phyloP scores from a whole-genome alignment of 1,284 basidiomycete species.

The Puccinia hordei region DNA sequence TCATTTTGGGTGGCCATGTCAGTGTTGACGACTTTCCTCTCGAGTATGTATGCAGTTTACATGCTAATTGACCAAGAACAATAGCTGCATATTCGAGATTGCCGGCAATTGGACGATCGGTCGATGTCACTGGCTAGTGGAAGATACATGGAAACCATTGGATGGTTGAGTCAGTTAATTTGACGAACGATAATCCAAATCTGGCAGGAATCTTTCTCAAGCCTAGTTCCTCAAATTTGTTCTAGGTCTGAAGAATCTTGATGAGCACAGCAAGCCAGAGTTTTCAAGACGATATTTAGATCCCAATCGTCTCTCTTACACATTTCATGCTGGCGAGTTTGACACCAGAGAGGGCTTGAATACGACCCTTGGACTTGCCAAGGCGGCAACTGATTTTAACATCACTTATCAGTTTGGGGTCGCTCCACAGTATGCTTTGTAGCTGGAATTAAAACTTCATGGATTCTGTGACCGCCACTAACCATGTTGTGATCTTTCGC shows the following conservation, averaged over 20 bases:
- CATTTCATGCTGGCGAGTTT: slow-evolving; percentile 61
- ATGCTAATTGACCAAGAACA: slow-evolving; percentile 20
- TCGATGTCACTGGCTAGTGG: slow-evolving; percentile 76
- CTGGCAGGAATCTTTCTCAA: background rate
- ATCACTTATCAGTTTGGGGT: slow-evolving; percentile 54
- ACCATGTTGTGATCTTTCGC: slow-evolving; percentile 34
- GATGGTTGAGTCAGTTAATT: slow-evolving; percentile 60
- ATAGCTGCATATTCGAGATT: slow-evolving; percentile 77
- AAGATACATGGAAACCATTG: slow-evolving; percentile 83
- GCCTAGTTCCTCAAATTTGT: background rate
- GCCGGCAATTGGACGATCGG: slow-evolving; percentile 68
- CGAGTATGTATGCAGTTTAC: slow-evolving; percentile 4
- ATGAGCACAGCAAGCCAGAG: slow-evolving; percentile 62
- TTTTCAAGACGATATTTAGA: slow-evolving; percentile 74
- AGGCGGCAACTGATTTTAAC: slow-evolving; percentile 53
- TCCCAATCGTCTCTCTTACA: slow-evolving; percentile 71
- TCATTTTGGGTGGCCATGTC: slow-evolving; percentile 71
- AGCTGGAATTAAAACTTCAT: background rate
- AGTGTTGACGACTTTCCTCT: slow-evolving; percentile 38
- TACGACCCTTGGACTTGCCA: slow-evolving; percentile 50
- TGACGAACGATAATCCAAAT: background rate
- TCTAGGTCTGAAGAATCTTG: slow-evolving; percentile 53
- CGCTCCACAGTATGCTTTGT: slow-evolving; percentile 52
- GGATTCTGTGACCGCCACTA: background rate
- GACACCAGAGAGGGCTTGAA: slow-evolving; percentile 53